Evolutionary conservation across 371 early-diverging fungal genomes (phyloP), one percentile per base, ranked within the genome.

Genomic region (Encephalitozoon intestinalis): DNA sequence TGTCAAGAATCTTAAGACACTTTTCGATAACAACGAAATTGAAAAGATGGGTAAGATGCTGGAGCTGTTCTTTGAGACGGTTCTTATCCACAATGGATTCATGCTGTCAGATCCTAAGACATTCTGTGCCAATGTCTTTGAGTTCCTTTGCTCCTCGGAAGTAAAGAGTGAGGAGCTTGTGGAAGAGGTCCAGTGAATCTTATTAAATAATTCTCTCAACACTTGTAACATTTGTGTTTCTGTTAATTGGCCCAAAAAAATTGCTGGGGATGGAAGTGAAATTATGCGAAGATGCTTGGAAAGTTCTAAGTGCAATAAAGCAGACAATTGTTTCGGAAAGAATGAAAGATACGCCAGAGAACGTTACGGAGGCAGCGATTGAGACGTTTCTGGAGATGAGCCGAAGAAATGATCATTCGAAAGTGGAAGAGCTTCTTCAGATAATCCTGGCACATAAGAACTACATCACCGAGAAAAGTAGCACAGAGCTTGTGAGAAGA

Each of bases 31-130:
- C n/a, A 49, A 52, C 26, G 51, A 63, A 3, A 43, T 73, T 23
- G 69, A 70, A 18, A 23, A 54, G 46, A 53, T 67, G 25, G 68
- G 63, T 15, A 64, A 69, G 23, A 39, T 51, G 8, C 21, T 31
- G 15, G 26, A 67, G 12, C 1, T 73, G 23, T 21, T 78, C 12
- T 78, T 49, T 28, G 30, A 67, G 18, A 78, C 70, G 21, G 51
- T 30, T 15, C 54, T 73, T 11, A 51, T 78, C 7, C 49, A 67
- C 11, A 73, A 73, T 68, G 78, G 78, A 15, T 78, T 63, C 37
- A 52, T 41, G 46, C 39, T 78, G n/a, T 23, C 43, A 8, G 63
- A 78, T 12, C n/a, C 65, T 21, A 50, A 26, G 6, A 37, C 30
- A 15, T 69, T 49, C 46, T 44, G 66, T 21, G 53, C 39, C 21